These are phyloP conservation scores for Ogataea thermomethanolica DNA, from an alignment of 805 yeast genomes.

Conservation along the genomic window DNA sequence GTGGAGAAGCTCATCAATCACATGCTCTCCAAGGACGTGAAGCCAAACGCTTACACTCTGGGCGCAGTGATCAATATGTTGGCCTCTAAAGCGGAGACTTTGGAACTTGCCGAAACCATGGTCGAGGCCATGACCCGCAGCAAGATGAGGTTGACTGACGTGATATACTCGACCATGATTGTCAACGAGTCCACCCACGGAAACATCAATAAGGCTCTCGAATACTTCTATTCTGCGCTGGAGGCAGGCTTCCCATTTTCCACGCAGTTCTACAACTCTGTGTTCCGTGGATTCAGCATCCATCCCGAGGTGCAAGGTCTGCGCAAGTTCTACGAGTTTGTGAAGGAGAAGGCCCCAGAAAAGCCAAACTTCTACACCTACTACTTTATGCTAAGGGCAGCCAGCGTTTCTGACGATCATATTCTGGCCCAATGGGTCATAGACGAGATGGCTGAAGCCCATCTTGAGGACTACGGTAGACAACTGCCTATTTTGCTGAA, in stretches of 20 bases:
- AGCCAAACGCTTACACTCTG: slow-evolving; percentile 42
- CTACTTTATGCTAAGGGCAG: slow-evolving; percentile 44
- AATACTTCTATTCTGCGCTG: slow-evolving; percentile 37
- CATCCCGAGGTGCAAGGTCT: slow-evolving; percentile 36
- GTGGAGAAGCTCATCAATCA: slow-evolving; percentile 27
- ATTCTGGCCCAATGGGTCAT: slow-evolving; percentile 36
- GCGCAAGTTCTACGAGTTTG: slow-evolving; percentile 36
- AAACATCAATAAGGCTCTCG: slow-evolving; percentile 39
- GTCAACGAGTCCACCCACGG: slow-evolving; percentile 45
- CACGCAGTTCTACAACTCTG: slow-evolving; percentile 41
- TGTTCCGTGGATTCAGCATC: slow-evolving; percentile 47
- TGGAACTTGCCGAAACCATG: slow-evolving; percentile 49
- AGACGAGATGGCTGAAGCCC: slow-evolving; percentile 34
- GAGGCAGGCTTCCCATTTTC: slow-evolving; percentile 34
- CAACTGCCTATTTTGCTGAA: slow-evolving; percentile 37
- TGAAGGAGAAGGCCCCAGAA: slow-evolving; percentile 26
- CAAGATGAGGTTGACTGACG: slow-evolving; percentile 33
- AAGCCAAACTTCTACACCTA: slow-evolving; percentile 50
- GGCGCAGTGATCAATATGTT: slow-evolving; percentile 54
- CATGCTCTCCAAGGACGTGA: slow-evolving; percentile 38
- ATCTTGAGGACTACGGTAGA: slow-evolving; percentile 36
- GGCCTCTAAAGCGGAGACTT: slow-evolving; percentile 42
- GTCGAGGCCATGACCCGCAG: slow-evolving; percentile 39
- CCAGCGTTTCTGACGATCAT: slow-evolving; percentile 31
- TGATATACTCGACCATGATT: slow-evolving; percentile 45